phyloP scores from a whole-genome alignment of 768 basidiomycete genomes.

The Clathrus columnatus region DNA sequence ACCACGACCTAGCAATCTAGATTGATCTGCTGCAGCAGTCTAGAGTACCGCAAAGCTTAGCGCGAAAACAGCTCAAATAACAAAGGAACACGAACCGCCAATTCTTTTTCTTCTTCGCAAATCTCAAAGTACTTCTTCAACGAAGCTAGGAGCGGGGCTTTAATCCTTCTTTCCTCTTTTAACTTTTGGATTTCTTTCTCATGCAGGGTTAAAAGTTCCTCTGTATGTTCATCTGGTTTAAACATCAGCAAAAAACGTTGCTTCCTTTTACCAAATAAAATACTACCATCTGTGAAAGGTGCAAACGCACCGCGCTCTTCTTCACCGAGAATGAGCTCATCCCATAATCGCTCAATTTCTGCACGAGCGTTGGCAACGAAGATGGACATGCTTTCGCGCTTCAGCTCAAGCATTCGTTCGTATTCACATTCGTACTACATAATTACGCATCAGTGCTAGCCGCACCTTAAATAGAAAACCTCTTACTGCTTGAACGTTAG shows the following conservation, averaged over 20 bases:
- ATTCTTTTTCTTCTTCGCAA: constrained; percentile 80
- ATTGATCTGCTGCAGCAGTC: constrained; percentile 72
- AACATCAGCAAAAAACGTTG: background rate
- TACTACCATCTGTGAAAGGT: constrained; percentile 72
- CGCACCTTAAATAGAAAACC: background rate
- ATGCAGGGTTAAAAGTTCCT: constrained; percentile 77
- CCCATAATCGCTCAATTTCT: constrained; percentile 78
- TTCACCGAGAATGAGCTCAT: constrained; percentile 77
- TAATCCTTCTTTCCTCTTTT: constrained; percentile 73
- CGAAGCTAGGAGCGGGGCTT: constrained; percentile 62
- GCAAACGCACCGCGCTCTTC: constrained; percentile 76
- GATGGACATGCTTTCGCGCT: constrained; percentile 75
- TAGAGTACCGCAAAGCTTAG: constrained; percentile 6
- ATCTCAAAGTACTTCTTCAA: constrained; percentile 90
- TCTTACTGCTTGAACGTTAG: constrained; percentile 52
- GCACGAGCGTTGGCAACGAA: constrained; percentile 77
- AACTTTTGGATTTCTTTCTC: constrained; percentile 77
- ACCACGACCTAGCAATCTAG: constrained; percentile 71
- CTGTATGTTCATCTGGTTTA: constrained; percentile 64
- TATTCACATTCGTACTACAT: constrained; percentile 75
- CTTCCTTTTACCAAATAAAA: no score
- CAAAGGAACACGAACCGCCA: constrained; percentile 35
- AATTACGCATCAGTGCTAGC: background rate
- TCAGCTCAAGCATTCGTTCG: constrained; percentile 82
- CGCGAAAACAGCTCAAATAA: background rate